Evolutionary conservation across 2,329 filamentous ascomycete species (phyloP), one percentile per base, ranked within the genome.

Genomic region (Pseudocercospora pini-densiflorae): DNA sequence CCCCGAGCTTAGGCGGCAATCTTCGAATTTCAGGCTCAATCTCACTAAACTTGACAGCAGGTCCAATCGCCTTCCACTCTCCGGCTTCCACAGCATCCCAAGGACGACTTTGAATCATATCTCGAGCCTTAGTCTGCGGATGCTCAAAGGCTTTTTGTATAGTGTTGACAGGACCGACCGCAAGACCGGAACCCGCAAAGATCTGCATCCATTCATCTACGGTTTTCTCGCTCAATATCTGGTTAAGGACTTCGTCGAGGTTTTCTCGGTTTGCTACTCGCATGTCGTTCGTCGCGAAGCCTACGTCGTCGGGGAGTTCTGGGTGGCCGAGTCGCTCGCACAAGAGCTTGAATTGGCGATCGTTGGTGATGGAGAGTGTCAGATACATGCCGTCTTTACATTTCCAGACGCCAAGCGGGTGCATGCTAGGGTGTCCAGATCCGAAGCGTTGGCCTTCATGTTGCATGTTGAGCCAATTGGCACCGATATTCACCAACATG

Each of bases 101-200:
- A 24, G 60, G 40, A 10, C 55, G 19, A 7, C 43, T 45, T 40
- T 59, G n/a, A n/a, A 64, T 33, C 62, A 64, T 59, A 19, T 75
- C 65, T 27, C 79, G 73, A 0, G 79, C 80, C 21, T 67, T 16
- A 0, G 76, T 77, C 66, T 83, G 81, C 6, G 79, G 78, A 65
- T 82, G 81, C 1, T 70, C 65, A 66, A 82, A 82, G 0, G 77
- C 79, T 27, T 71, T 68, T 62, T 82, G 74, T 31, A 83, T 76
- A 2, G 71, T 79, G 63, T 83, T 83, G 49, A 83, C 80, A 1
- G 81, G 76, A 0, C 77, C 81, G 54, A 82, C 80, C 0, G 81
- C 79, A 66, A 83, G 74, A 3, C 79, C 80, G 27, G 77, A 81
- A 0, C 76, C 77, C 21, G 80, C 78, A 54, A 83, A 79, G 0